These are phyloP conservation scores for Maudiozyma barnettii DNA, from an alignment of 805 yeast species.

Conservation along the genomic window DNA sequence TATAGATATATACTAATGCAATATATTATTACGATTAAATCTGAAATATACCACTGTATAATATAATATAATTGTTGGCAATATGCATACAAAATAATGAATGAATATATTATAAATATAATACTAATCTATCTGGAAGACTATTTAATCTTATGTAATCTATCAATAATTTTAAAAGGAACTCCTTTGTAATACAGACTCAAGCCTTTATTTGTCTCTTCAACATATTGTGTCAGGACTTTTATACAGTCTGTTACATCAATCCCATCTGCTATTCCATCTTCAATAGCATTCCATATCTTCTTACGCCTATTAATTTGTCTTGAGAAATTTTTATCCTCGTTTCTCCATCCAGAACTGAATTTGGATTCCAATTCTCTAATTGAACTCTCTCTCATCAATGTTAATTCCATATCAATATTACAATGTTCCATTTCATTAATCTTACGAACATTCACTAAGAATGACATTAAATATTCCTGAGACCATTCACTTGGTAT, in stretches of 20 bases:
- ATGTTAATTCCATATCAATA: constrained; percentile 8
- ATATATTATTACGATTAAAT: no score
- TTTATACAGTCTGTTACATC: constrained; percentile 16
- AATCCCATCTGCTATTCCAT: constrained; percentile 19
- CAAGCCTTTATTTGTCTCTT: constrained; percentile 17
- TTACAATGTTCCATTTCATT: constrained; percentile 6
- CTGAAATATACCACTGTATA: no score
- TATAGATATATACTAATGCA: no score
- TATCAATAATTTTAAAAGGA: constrained; percentile 18
- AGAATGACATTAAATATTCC: constrained; percentile 15
- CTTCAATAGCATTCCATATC: constrained; percentile 25
- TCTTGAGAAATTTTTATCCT: constrained; percentile 25
- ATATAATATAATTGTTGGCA: no score
- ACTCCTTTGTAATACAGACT: constrained; percentile 26
- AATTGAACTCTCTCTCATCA: constrained; percentile 18
- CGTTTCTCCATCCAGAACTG: constrained; percentile 25
- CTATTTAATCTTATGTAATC: neutral
- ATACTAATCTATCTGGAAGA: no score
- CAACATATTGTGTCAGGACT: constrained; percentile 17
- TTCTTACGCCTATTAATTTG: constrained; percentile 27
- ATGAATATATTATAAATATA: neutral
- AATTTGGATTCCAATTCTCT: constrained; percentile 17
- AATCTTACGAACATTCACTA: constrained; percentile 11
- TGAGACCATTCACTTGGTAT: constrained; percentile 22
- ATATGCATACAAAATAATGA: neutral